Conservation (phyloP, 208 protist species). For the Giardia muris region DNA sequence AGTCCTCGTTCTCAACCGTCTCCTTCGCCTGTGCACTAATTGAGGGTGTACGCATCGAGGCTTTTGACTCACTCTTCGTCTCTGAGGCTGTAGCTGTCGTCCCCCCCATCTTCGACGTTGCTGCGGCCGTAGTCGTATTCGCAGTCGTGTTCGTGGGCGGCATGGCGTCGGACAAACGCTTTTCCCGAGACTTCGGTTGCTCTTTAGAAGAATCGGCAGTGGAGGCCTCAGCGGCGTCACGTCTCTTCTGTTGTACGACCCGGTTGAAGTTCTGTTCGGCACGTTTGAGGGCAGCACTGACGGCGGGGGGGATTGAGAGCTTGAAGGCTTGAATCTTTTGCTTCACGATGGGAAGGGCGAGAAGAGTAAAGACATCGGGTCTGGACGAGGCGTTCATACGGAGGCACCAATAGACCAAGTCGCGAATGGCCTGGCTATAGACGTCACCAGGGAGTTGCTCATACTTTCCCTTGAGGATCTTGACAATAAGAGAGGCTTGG, state of each 20-base stretch:
- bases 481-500: conserved; percentile 11
- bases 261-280: background rate
- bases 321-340: background rate
- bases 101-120: background rate
- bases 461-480: conserved; percentile 28
- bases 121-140: background rate
- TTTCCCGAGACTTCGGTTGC: too few relatives aligned
- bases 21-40: background rate
- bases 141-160: background rate
- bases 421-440: background rate
- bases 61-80: background rate
- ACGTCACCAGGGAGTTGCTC: background rate
- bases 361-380: conserved; percentile 21
- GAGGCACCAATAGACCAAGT: conserved; percentile 21
- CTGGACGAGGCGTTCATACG: background rate
- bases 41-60: background rate
- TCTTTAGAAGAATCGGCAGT: background rate
- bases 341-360: background rate
- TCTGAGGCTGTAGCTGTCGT: background rate
- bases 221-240: background rate
- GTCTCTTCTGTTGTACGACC: background rate
- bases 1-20: background rate
- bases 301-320: background rate
- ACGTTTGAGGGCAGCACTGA: background rate
- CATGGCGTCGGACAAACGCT: too few relatives aligned